Conservation (phyloP, 23 red algal genomes). For the Gracilaria domingensis region DNA sequence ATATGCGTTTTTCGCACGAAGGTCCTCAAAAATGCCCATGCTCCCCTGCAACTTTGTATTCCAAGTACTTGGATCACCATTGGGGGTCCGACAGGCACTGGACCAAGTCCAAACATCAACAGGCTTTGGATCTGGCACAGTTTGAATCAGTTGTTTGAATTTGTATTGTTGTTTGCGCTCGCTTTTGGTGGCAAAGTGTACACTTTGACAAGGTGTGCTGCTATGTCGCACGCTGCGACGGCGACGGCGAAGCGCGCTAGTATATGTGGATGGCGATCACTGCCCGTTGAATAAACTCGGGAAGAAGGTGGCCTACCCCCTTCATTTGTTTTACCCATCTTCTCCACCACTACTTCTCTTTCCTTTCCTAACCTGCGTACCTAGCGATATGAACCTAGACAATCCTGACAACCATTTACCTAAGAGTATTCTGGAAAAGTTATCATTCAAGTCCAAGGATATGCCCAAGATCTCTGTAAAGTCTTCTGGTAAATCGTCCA, state of each 20-base stretch:
- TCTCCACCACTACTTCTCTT: neutral
- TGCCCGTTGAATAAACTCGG: neutral
- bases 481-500: neutral
- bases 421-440: neutral
- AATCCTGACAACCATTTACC: neutral
- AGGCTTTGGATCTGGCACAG: neutral
- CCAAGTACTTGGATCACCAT: neutral
- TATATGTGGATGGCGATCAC: conserved; percentile 5
- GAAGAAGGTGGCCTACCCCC: neutral
- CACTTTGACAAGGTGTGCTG: neutral
- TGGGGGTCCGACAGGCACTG: neutral
- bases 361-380: neutral
- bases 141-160: neutral
- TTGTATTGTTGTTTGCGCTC: neutral
- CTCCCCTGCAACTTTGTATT: neutral
- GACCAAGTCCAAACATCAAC: neutral
- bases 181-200: neutral
- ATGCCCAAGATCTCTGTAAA: neutral
- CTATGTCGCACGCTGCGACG: neutral
- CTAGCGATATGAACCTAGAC: neutral
- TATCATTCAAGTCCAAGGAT: neutral
- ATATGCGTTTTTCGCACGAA: neutral
- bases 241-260: neutral
- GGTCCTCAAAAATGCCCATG: neutral
- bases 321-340: neutral